A percentile compares a stretch with the other conserved stretches of the same genome.
These are phyloP conservation scores for Exophiala viscosa DNA, from an alignment of 2,329 filamentous ascomycete species.

Conservation along the genomic window DNA sequence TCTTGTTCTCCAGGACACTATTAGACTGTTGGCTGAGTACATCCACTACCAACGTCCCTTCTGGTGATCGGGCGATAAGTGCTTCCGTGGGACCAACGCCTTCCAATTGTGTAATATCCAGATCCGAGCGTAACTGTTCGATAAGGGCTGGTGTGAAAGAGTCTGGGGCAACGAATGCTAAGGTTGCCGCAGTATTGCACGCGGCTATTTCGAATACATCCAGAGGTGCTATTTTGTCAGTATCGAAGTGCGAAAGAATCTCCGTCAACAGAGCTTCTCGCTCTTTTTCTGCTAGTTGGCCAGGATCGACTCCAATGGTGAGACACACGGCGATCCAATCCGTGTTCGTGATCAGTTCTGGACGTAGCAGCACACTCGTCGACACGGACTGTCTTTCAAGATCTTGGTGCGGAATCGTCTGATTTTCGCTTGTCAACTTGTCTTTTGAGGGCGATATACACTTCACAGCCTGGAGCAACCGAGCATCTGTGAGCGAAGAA, in stretches of 20 bases:
- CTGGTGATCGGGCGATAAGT: constrained; percentile 86
- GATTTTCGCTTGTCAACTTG: constrained; percentile 27
- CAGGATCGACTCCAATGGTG: constrained; percentile 76
- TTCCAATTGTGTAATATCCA: constrained; percentile 66
- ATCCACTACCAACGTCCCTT: constrained; percentile 84
- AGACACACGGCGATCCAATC: constrained; percentile 90
- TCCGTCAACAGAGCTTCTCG: constrained; percentile 64
- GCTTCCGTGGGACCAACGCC: constrained; percentile 81
- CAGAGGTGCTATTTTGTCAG: constrained; percentile 30
- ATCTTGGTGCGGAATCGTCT: constrained; percentile 44
- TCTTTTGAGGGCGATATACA: constrained; percentile 38
- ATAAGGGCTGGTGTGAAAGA: constrained; percentile 73
- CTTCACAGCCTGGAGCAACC: constrained; percentile 59
- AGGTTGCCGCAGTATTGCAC: constrained; percentile 78
- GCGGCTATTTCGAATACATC: constrained; percentile 62
- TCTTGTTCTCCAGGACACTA: constrained; percentile 72
- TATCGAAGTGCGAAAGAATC: constrained; percentile 22
- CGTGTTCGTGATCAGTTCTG: constrained; percentile 69
- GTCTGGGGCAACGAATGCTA: constrained; percentile 90
- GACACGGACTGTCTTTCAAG: constrained; percentile 70
- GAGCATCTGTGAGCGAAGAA: constrained; percentile 60
- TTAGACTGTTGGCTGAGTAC: constrained; percentile 79
- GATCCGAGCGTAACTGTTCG: constrained; percentile 67
- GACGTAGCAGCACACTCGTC: constrained; percentile 72
- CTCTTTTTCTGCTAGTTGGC: constrained; percentile 64